Percentiles rank a stretch among this genome's conserved stretches.
These are phyloP conservation scores for Zygotorulaspora chibaensis DNA, from an alignment of 805 yeast genomes.

Conservation along the genomic window DNA sequence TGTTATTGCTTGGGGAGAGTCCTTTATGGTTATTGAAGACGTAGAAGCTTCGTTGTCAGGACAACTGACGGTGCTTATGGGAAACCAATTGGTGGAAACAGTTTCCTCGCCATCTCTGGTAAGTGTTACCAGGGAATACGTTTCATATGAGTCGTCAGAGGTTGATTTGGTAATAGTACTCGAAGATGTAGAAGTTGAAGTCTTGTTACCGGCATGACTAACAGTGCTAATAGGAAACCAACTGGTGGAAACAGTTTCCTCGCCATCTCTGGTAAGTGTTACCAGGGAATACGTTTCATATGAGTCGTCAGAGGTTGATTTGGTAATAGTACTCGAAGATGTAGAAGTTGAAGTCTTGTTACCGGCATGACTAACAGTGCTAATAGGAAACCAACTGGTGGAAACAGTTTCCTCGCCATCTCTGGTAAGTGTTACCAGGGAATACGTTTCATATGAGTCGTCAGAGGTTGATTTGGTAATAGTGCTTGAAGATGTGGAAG, in stretches of 20 bases:
- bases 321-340: too few relatives aligned
- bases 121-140: neutral
- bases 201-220: too few relatives aligned
- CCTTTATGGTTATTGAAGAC: too few relatives aligned
- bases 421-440: constrained; percentile 22
- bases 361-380: too few relatives aligned
- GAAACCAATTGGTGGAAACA: constrained; percentile 26
- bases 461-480: neutral
- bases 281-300: neutral
- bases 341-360: too few relatives aligned
- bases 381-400: constrained; percentile 30
- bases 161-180: too few relatives aligned
- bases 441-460: constrained; percentile 3
- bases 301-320: neutral
- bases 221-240: constrained; percentile 26
- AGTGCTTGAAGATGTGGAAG: neutral
- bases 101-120: constrained; percentile 14
- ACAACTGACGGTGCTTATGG: constrained; percentile 10
- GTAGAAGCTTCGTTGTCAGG: neutral
- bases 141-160: neutral
- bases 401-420: constrained; percentile 21
- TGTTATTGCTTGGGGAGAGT: too few relatives aligned
- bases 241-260: constrained; percentile 23
- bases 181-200: too few relatives aligned
- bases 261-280: constrained; percentile 2